Evolutionary conservation across 2,329 filamentous ascomycete genomes (phyloP).

Genomic region (Didymella glomerata): DNA sequence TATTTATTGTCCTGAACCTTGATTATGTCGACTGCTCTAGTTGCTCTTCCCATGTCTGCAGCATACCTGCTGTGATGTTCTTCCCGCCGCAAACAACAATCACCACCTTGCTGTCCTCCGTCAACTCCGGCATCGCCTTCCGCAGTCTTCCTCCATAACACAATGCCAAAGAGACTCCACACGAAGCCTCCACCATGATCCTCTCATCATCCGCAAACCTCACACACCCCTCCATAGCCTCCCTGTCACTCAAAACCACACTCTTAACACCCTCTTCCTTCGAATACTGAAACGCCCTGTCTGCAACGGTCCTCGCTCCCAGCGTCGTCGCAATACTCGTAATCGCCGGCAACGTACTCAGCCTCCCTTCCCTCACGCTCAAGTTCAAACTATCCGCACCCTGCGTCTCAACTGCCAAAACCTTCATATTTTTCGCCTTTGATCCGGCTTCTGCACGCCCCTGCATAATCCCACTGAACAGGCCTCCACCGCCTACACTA

Average conservation of each 20-base stretch:
- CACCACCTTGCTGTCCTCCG: constrained; percentile 76
- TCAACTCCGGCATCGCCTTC: constrained; percentile 51
- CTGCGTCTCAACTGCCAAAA: constrained; percentile 76
- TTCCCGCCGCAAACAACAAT: constrained; percentile 80
- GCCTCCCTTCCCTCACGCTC: constrained; percentile 62
- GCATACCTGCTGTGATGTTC: constrained; percentile 54
- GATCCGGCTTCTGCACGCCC: constrained; percentile 28
- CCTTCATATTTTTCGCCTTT: constrained; percentile 26
- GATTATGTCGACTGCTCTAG: constrained; percentile 4
- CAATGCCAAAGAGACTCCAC: constrained; percentile 77
- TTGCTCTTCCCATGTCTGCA: constrained; percentile 17
- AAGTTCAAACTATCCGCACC: constrained; percentile 75
- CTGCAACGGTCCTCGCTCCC: constrained; percentile 72
- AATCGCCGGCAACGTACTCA: constrained; percentile 72
- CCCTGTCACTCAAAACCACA: constrained; percentile 72
- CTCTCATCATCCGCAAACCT: constrained; percentile 81
- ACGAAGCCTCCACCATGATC: constrained; percentile 80
- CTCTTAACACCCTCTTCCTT: constrained; percentile 63
- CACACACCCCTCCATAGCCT: constrained; percentile 78
- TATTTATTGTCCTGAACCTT: neutral
- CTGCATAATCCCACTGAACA: constrained; percentile 75
- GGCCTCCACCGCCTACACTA: constrained; percentile 78
- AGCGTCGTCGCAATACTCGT: constrained; percentile 77
- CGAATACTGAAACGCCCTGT: constrained; percentile 68
- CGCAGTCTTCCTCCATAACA: constrained; percentile 70